Evolutionary conservation across 495 filamentous ascomycete species (phyloP).

Genomic region (Elaphomyces granulatus): DNA sequence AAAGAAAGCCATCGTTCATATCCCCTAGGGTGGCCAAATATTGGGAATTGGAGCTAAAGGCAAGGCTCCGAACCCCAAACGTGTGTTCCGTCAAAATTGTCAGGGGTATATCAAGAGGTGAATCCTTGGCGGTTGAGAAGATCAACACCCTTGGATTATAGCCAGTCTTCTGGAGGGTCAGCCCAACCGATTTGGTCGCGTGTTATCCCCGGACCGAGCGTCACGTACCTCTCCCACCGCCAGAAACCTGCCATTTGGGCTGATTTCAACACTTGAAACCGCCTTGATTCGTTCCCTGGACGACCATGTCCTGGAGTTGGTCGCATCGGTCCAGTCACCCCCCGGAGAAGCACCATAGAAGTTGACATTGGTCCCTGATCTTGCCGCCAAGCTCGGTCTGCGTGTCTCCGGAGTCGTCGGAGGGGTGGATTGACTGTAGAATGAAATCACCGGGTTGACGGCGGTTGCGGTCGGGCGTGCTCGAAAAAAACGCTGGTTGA

Average conservation of each 20-base stretch:
- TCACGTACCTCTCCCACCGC: conserved; percentile 71
- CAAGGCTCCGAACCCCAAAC: conserved; percentile 74
- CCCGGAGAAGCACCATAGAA: conserved; percentile 23
- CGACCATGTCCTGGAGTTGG: conserved; percentile 58
- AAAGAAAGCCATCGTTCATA: conserved; percentile 85
- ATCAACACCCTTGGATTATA: conserved; percentile 86
- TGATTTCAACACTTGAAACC: conserved; percentile 88
- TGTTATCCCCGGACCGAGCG: too few species aligned
- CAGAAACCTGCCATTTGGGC: conserved; percentile 74
- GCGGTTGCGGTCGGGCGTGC: conserved; percentile 68
- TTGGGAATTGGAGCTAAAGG: conserved; percentile 77
- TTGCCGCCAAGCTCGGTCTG: conserved; percentile 21
- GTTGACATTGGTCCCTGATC: conserved; percentile 17
- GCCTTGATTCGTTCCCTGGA: conserved; percentile 84
- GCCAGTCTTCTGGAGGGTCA: conserved; percentile 70
- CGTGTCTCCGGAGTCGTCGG: conserved; percentile 32
- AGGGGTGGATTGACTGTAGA: conserved; percentile 48
- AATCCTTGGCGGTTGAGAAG: conserved; percentile 64
- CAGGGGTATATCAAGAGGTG: conserved; percentile 66
- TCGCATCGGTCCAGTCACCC: conserved; percentile 42
- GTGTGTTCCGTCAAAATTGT: conserved; percentile 78
- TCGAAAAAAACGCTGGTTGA: conserved; percentile 78
- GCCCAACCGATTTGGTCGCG: too few species aligned
- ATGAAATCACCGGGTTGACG: conserved; percentile 39
- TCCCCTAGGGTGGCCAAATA: conserved; percentile 81